phyloP scores from a whole-genome alignment of 1,284 basidiomycete species.

The Marasmius oreades region DNA sequence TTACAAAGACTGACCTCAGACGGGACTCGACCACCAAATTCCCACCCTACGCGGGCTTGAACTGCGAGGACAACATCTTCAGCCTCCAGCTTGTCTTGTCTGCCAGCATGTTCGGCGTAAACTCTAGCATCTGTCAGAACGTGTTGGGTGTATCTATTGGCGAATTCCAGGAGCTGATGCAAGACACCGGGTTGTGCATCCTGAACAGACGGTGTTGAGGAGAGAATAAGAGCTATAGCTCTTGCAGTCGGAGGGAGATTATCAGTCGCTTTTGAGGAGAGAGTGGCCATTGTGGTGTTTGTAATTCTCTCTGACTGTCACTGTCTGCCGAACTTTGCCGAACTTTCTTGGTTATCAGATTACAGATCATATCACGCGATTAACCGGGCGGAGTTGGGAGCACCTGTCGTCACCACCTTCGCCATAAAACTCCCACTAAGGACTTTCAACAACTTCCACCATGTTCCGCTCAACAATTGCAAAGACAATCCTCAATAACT shows the following conservation, averaged over 20 bases:
- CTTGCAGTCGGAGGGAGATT: slow-evolving; percentile 86
- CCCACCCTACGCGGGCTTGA: slow-evolving; percentile 91
- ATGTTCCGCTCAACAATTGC: slow-evolving; percentile 68
- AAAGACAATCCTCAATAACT: slow-evolving; percentile 45
- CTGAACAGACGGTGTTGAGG: slow-evolving; percentile 88
- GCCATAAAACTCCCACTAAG: background rate
- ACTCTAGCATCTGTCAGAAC: slow-evolving; percentile 88
- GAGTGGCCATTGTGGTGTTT: background rate
- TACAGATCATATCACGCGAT: background rate
- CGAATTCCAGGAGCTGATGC: slow-evolving; percentile 94
- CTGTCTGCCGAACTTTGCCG: no score
- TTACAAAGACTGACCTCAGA: slow-evolving; percentile 68
- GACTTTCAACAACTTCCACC: slow-evolving; percentile 12
- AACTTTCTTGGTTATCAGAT: no score
- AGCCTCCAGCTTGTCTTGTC: slow-evolving; percentile 77
- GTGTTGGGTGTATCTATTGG: slow-evolving; percentile 92
- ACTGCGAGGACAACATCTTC: slow-evolving; percentile 92
- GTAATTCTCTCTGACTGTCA: no score
- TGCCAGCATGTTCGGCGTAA: slow-evolving; percentile 91
- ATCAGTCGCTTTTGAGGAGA: slow-evolving; percentile 68
- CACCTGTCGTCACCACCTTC: background rate
- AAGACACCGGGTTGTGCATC: slow-evolving; percentile 94
- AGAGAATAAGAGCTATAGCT: slow-evolving; percentile 88
- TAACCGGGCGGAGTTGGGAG: background rate
- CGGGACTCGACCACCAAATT: slow-evolving; percentile 89